Evolutionary conservation across 495 filamentous ascomycete genomes (phyloP), one percentile per base, ranked within the genome.

Genomic region (Monascus purpureus): DNA sequence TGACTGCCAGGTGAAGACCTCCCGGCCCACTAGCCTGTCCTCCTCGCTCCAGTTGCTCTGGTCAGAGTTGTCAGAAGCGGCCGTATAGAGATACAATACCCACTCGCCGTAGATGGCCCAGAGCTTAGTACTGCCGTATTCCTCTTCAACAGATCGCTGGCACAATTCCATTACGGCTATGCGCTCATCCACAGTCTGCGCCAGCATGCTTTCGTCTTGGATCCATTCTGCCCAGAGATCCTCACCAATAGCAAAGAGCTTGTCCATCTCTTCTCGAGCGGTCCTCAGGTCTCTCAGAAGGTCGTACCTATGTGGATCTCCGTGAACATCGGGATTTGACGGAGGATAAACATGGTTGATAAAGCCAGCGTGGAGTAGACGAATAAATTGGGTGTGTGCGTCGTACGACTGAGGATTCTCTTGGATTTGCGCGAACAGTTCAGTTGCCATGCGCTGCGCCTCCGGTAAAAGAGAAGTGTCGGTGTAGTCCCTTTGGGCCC

Each of bases 51-150:
- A 90, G 19, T 68, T 60, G 26, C 67, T 61, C 47, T 72, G 61
- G 24, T 57, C 52, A 20, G 59, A 54, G 44, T 76, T 70, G 33
- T 70, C 74, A 46, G 72, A 67, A 17, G 72, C 59, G 18, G 63
- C 50, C 17, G 57, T 68, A 42, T 84, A 80, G 6, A 93, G 70
- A 13, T 75, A 75, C 45, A 80, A 72, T 38, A 93, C 70, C 65
- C 78, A 95, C 42, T 93, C 77, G 38, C 80, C 87, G 54, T 93
- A 95, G 13, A 78, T 68, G 35, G 75, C 64, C 88, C 92, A 97
- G 11, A 97, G 65, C 47, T 77, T 82, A 20, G 79, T 69, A 43
- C 88, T 94, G 33, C 70, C 75, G 26, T 78, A 73, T 47, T 96
- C 88, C 39, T 88, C 84, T 35, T 70, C 60, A 18, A 90, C 73